Conservation (phyloP, 2,329 filamentous ascomycete genomes). For the Plectosphaerella cucumerina region DNA sequence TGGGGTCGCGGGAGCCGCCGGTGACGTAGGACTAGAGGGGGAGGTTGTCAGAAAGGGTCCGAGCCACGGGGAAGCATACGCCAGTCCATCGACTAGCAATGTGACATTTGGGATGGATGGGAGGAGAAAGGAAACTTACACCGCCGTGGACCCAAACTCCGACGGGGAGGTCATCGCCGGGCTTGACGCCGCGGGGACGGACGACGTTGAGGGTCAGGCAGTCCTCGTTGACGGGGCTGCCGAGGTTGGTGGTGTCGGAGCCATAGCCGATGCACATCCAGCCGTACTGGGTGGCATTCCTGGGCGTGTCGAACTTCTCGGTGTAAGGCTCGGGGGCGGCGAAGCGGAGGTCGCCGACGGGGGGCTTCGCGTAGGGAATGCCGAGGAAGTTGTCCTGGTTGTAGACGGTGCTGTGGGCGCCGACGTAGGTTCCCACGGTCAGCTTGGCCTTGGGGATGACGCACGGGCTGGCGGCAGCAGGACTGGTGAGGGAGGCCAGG, state of each 20-base stretch:
- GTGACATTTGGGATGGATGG: background rate
- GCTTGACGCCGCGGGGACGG: constrained; percentile 18
- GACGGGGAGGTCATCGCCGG: constrained; percentile 45
- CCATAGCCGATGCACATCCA: constrained; percentile 48
- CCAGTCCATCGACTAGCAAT: background rate
- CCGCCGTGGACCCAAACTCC: constrained; percentile 55
- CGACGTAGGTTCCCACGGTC: constrained; percentile 31
- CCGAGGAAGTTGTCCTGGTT: constrained; percentile 48
- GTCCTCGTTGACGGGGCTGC: constrained; percentile 21
- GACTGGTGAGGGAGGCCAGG: background rate
- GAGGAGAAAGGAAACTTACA: constrained; percentile 21
- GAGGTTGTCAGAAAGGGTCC: background rate
- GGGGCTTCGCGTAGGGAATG: constrained; percentile 52
- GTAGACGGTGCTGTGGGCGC: constrained; percentile 32
- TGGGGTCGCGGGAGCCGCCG: constrained; percentile 29
- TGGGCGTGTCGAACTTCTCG: constrained; percentile 32
- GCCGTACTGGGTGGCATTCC: constrained; percentile 41
- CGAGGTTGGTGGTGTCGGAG: constrained; percentile 21
- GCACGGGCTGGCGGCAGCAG: background rate
- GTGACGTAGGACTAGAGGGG: constrained; percentile 8
- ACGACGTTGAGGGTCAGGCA: constrained; percentile 25
- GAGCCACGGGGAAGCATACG: too few species aligned
- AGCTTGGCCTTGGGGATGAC: constrained; percentile 7
- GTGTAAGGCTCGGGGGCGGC: constrained; percentile 44
- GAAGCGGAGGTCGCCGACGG: constrained; percentile 50